Evolutionary conservation across 2,329 filamentous ascomycete genomes (phyloP), one percentile per base, ranked within the genome.

Genomic region (Acrocalymma vagum): DNA sequence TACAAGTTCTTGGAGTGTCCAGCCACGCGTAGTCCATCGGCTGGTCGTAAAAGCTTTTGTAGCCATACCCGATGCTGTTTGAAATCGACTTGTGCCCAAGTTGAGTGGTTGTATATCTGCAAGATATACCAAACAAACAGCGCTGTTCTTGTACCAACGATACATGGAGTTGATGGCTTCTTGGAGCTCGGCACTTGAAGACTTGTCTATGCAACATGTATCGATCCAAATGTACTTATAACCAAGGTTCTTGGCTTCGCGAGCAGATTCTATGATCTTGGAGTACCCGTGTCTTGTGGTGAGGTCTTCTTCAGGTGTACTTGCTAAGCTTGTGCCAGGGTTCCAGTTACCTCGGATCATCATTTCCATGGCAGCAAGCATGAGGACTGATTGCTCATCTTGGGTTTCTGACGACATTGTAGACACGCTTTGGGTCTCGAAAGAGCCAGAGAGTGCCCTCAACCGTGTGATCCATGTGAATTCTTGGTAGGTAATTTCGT

Each of bases 1-100:
- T 5, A 65, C 41, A 4, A 63, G 46, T 20, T 65, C 62, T 43
- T 65, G 62, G 5, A 63, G 41, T 2, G 62, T 65, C 62, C 59
- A 63, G n/a, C 59, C 59, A 24, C 55, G 48, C 18, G 45, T 60
- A 2, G 54, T 36, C 62, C 60, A 65, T 6, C 58, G 48, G 29
- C 45, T 55, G 10, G 35, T 43, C 6, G 47, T 27, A 17, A 63
- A 58, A 1, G 57, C 53, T 4, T 34, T 25, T 31, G 24, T 51
- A 7, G 51, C 46, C 1, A 47, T 42, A 3, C 54, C 52, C 8
- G 49, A 52, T 9, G 51, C 52, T 9, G 51, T 37, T 10, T 49
- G 18, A 29, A 23, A 7, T 40, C 32, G 4, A 28, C 32, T 21
- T 25, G 32, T 38, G 14, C 20, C 26, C 23, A 31, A 30, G 27